These are phyloP conservation scores for Neurospora hispaniola DNA, from an alignment of 495 filamentous ascomycete genomes.

Conservation along the genomic window DNA sequence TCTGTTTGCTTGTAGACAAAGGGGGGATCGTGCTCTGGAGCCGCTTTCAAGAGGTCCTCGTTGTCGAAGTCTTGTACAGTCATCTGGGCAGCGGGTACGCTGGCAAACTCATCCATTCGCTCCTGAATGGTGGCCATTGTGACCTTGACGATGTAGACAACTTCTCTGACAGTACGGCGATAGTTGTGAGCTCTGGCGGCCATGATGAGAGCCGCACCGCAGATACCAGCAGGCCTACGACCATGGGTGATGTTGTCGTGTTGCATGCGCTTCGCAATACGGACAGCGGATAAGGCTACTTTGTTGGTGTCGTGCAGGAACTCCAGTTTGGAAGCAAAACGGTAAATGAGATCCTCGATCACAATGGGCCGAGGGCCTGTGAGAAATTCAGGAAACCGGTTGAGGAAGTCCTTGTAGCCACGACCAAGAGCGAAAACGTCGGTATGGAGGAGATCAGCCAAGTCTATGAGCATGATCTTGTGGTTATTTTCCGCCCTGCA, in stretches of 20 bases:
- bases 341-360: conserved; percentile 76
- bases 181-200: conserved; percentile 97
- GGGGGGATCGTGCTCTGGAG: conserved; percentile 59
- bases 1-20: conserved; percentile 57
- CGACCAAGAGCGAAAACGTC: conserved; percentile 89
- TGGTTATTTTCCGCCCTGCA: conserved; percentile 57
- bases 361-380: conserved; percentile 48
- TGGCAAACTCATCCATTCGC: conserved; percentile 80
- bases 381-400: conserved; percentile 47
- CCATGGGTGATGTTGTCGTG: conserved; percentile 93
- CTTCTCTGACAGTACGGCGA: conserved; percentile 77
- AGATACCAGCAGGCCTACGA: conserved; percentile 85
- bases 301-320: conserved; percentile 66
- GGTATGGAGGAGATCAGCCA: conserved; percentile 76
- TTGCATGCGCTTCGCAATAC: conserved; percentile 83
- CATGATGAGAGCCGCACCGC: conserved; percentile 86
- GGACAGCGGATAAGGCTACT: conserved; percentile 76
- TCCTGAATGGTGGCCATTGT: conserved; percentile 82
- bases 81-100: conserved; percentile 64
- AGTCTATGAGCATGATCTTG: conserved; percentile 81
- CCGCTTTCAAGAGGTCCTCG: conserved; percentile 38
- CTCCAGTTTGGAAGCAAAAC: conserved; percentile 81
- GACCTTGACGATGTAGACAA: conserved; percentile 93
- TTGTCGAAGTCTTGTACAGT: conserved; percentile 82
- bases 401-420: conserved; percentile 65